Evolutionary conservation across 495 filamentous ascomycete genomes (phyloP).

Genomic region (Baudoinia panamericana): DNA sequence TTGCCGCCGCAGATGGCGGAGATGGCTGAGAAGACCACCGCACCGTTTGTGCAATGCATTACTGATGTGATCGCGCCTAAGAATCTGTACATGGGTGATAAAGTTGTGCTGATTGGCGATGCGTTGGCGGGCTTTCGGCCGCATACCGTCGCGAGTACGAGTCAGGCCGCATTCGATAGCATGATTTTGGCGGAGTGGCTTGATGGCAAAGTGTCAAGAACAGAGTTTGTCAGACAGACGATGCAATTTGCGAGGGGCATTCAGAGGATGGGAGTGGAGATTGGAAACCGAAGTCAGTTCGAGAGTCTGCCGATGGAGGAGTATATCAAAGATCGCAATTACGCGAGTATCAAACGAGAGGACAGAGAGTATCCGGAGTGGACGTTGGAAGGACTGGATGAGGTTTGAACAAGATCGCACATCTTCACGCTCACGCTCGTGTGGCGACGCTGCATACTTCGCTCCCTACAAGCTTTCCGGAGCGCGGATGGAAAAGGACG

Average conservation of each 20-base stretch:
- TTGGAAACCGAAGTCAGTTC: conserved; percentile 38
- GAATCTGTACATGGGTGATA: conserved; percentile 36
- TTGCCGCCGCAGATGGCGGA: conserved; percentile 43
- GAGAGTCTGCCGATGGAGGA: conserved; percentile 26
- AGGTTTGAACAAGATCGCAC: conserved; percentile 4
- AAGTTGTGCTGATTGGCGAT: conserved; percentile 43
- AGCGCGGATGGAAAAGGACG: too few species aligned
- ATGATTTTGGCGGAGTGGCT: conserved; percentile 20
- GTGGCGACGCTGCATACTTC: too few species aligned
- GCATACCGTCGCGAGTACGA: conserved; percentile 35
- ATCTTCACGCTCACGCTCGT: too few species aligned
- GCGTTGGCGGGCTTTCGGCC: conserved; percentile 44
- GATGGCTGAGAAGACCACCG: conserved; percentile 34
- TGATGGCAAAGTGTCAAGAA: conserved; percentile 27
- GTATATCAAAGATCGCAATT: conserved; percentile 17
- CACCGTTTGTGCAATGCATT: conserved; percentile 43
- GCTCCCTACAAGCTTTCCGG: too few species aligned
- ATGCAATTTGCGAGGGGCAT: conserved; percentile 37
- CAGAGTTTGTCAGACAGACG: conserved; percentile 34
- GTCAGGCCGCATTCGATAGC: conserved; percentile 21
- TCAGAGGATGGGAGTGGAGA: conserved; percentile 34
- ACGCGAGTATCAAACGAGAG: conserved; percentile 11
- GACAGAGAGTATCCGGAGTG: conserved; percentile 15
- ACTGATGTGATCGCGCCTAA: conserved; percentile 38
- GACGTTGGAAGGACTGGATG: conserved; percentile 13